phyloP scores from a whole-genome alignment of 306 rosid genomes.

The Cicer bijugum region DNA sequence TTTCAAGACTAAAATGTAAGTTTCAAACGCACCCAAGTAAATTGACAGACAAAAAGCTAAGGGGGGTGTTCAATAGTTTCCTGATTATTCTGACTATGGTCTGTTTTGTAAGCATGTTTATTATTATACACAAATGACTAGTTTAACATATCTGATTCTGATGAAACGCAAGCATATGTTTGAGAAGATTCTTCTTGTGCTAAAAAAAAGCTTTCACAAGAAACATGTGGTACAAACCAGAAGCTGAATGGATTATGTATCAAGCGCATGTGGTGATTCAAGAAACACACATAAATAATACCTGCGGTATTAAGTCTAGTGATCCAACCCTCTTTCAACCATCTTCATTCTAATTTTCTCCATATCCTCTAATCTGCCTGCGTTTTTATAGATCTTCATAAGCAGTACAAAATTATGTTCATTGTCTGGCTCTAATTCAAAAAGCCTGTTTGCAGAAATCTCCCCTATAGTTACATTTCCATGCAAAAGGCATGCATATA shows the following conservation, averaged over 20 bases:
- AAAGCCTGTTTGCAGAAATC: constrained; percentile 76
- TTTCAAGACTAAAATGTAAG: neutral
- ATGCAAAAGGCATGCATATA: constrained; percentile 74
- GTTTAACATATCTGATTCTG: neutral
- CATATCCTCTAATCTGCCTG: constrained; percentile 61
- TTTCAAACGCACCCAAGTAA: neutral
- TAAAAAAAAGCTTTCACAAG: neutral
- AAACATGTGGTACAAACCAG: neutral
- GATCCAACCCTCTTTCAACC: constrained; percentile 21
- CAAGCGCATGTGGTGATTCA: neutral
- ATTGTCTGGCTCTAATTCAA: constrained; percentile 85
- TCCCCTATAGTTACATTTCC: constrained; percentile 67
- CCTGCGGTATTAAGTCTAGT: neutral
- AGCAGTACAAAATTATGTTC: constrained; percentile 81
- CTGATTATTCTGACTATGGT: neutral
- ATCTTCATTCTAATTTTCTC: constrained; percentile 3
- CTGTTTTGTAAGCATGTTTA: neutral
- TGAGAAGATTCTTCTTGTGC: neutral
- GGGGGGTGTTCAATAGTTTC: neutral
- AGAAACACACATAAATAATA: neutral
- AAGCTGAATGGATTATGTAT: neutral
- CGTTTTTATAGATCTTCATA: constrained; percentile 68
- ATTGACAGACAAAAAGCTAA: neutral
- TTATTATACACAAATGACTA: neutral
- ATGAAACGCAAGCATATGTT: neutral